Percentiles rank a stretch among this genome's conserved stretches.
phyloP scores from a whole-genome alignment of 441 rosid genomes.

The Croton laevigatus region DNA sequence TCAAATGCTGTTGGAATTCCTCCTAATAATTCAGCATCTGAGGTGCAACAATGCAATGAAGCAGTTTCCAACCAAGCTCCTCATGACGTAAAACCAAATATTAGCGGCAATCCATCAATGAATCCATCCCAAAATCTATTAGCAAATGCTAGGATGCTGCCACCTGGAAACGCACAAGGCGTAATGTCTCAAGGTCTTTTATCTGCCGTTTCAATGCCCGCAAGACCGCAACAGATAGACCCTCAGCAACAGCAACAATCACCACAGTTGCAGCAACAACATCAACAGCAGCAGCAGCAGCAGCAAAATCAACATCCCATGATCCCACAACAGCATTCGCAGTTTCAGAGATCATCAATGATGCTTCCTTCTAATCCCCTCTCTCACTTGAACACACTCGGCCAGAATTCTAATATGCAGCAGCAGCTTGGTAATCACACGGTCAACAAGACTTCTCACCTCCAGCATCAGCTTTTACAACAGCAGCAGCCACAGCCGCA shows the following conservation, averaged over 20 bases:
- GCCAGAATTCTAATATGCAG: slow-evolving; percentile 72
- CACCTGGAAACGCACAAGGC: slow-evolving; percentile 71
- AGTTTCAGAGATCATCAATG: slow-evolving; percentile 70
- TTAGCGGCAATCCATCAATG: slow-evolving; percentile 45
- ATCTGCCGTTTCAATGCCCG: slow-evolving; percentile 62
- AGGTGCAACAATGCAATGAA: slow-evolving; percentile 63
- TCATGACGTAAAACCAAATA: slow-evolving; percentile 55
- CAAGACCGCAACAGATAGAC: slow-evolving; percentile 65
- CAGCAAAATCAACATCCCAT: slow-evolving; percentile 58
- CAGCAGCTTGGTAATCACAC: slow-evolving; percentile 65
- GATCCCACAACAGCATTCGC: slow-evolving; percentile 74
- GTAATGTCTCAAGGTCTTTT: slow-evolving; percentile 70
- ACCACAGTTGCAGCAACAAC: slow-evolving; percentile 43
- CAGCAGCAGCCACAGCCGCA: slow-evolving; percentile 59
- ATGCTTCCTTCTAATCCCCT: slow-evolving; percentile 62
- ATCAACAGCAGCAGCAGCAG: slow-evolving; percentile 40
- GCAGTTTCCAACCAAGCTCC: slow-evolving; percentile 51
- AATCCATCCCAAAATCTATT: slow-evolving; percentile 49
- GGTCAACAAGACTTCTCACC: slow-evolving; percentile 60
- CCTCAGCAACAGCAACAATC: slow-evolving; percentile 37
- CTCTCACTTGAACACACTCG: slow-evolving; percentile 56
- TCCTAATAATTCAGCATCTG: slow-evolving; percentile 49
- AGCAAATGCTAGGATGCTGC: slow-evolving; percentile 64
- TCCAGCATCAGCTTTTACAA: slow-evolving; percentile 73
- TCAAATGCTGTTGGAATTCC: slow-evolving; percentile 45